Percentiles rank a stretch among this genome's conserved stretches.
These are phyloP conservation scores for Cenchrus purpureus DNA, from an alignment of 176 grass and related monocot species.

Conservation along the genomic window DNA sequence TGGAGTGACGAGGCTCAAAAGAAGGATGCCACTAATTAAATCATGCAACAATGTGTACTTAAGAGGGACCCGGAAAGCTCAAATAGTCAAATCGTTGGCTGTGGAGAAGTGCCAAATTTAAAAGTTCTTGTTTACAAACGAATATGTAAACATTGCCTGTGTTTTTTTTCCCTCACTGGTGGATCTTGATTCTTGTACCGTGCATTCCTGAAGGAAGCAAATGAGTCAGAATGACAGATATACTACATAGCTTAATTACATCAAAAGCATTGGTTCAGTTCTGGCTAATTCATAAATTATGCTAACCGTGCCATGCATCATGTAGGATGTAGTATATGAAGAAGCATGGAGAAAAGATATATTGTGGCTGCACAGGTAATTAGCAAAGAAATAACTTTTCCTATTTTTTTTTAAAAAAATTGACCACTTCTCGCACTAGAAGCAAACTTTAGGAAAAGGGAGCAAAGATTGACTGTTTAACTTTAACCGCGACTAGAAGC, in stretches of 20 bases:
- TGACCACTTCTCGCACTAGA: neutral
- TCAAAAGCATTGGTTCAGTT: no score
- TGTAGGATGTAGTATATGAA: no score
- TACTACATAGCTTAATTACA: neutral
- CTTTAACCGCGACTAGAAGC: slow-evolving; percentile 42
- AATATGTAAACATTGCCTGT: neutral
- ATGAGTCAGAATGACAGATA: neutral
- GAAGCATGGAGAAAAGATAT: no score
- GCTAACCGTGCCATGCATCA: neutral
- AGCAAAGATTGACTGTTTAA: neutral
- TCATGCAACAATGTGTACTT: neutral
- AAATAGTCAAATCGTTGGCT: no score
- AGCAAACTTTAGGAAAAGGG: neutral
- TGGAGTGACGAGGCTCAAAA: neutral
- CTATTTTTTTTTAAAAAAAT: neutral
- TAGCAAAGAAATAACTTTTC: neutral
- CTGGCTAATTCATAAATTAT: neutral
- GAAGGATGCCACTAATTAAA: neutral
- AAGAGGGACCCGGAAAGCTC: neutral
- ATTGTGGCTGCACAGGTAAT: neutral
- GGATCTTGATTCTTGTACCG: neutral
- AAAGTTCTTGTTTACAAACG: neutral
- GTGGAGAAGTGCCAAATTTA: neutral
- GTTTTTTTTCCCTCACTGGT: neutral
- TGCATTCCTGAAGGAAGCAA: neutral